Percentiles rank a stretch among this genome's conserved stretches.
These are phyloP conservation scores for Coelastrella sp. DNA, from an alignment of 139 green algal species.

Conservation along the genomic window DNA sequence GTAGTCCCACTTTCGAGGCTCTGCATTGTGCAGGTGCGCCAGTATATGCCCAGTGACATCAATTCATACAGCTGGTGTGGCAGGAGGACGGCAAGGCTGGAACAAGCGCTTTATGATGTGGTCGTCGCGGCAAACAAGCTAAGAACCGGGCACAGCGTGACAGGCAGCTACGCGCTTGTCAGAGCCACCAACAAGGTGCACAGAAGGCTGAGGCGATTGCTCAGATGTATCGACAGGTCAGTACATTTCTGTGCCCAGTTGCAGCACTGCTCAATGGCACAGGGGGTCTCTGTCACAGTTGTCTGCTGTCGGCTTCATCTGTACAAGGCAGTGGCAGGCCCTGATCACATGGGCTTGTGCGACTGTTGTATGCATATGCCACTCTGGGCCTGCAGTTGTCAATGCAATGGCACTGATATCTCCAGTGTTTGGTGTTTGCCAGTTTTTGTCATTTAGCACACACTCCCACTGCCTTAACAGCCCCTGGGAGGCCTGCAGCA, in stretches of 20 bases:
- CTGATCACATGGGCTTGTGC: neutral
- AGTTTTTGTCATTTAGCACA: no score
- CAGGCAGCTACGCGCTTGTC: neutral
- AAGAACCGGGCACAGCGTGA: no score
- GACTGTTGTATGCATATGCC: neutral
- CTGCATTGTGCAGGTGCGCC: neutral
- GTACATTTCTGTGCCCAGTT: no score
- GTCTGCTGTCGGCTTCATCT: no score
- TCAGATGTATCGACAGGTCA: neutral
- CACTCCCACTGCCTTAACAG: no score
- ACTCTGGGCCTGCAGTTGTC: neutral
- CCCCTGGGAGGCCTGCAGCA: no score
- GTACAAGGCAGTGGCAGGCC: no score
- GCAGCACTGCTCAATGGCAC: no score
- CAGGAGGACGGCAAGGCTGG: neutral
- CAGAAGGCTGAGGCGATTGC: neutral
- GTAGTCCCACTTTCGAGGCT: neutral
- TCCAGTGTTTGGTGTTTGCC: no score
- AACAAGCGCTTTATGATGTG: neutral
- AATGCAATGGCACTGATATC: no score
- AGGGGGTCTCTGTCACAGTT: no score
- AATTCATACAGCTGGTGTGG: neutral
- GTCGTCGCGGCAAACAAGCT: neutral
- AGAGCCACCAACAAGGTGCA: neutral
- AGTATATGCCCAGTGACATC: neutral